A percentile compares a stretch with the other conserved stretches of the same genome.
phyloP scores from a whole-genome alignment of 306 rosid genomes.

The Medicago lupulina region DNA sequence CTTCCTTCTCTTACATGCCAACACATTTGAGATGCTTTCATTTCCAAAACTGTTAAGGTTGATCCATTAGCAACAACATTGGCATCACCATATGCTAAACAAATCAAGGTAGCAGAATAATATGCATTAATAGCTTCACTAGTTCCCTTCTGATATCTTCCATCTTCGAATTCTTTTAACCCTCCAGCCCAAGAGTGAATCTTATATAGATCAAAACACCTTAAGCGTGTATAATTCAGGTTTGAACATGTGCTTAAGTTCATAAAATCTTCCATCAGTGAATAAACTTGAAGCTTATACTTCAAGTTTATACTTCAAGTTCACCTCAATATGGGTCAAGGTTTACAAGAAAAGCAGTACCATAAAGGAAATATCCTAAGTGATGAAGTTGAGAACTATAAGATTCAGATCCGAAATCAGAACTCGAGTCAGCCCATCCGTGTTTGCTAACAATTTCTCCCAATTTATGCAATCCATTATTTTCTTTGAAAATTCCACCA shows the following conservation, averaged over 20 bases:
- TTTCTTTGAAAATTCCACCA: background rate
- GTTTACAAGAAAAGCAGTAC: constrained; percentile 36
- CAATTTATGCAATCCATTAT: background rate
- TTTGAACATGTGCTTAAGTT: constrained; percentile 46
- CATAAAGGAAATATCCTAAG: background rate
- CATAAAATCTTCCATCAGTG: constrained; percentile 63
- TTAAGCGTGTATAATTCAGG: constrained; percentile 50
- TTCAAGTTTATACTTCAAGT: constrained; percentile 48
- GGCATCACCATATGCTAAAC: background rate
- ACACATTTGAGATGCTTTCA: background rate
- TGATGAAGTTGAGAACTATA: background rate
- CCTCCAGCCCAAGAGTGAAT: constrained; percentile 80
- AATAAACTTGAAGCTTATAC: constrained; percentile 64
- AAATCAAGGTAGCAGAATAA: background rate
- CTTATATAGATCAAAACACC: constrained; percentile 71
- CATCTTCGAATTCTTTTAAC: constrained; percentile 42
- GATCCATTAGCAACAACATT: background rate
- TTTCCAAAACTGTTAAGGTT: background rate
- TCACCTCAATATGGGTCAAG: constrained; percentile 66
- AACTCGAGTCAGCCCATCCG: background rate
- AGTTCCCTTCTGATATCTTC: background rate
- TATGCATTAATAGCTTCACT: background rate
- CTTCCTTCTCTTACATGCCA: background rate
- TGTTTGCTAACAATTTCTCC: background rate
- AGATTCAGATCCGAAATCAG: accelerated